Evolutionary conservation across 805 yeast species (phyloP), one percentile per base, ranked within the genome.

Genomic region (Myxozyma monticola): DNA sequence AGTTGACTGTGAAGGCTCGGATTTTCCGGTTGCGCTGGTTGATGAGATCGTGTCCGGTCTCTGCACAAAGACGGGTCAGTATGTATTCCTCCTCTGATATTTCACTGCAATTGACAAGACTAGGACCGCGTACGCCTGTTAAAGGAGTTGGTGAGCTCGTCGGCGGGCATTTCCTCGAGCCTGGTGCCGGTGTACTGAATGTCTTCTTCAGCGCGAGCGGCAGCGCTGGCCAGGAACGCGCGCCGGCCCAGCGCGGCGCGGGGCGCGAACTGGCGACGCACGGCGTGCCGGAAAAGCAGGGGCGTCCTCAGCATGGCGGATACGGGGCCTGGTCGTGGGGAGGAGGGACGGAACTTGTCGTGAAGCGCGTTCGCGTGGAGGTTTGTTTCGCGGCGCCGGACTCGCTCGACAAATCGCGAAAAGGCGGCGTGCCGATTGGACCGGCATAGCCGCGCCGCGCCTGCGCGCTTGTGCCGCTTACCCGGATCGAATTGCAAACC

Each of bases 1-100:
- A 87, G 71, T 88, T 88, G 67, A 88, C 82, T 42, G 95, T 87
- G 74, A 87, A 88, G 67, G 86, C 95, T 69, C 95, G 81, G 65
- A 87, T 82, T 68, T 85, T 71, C 51, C 63, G 61, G 21, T 49
- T 49, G 30, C 56, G 40, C 6, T 21, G 30, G 33, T 69, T 68
- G 31, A 39, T 31, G 21, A 54, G 42, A 22, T 54, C 57, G 8
- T 20, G 26, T 21, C 18, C 28, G 5, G 47, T 46, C 35, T 54
- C 57, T 50, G 34, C 3, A 21, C 21, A 22, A 17, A 25, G 15
- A 26, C 24, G 24, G n/a, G 9, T 41, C 14, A 33, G 36, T 14
- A 17, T 17, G 29, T 35, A 14, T 25, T 17, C 18, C 20, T n/a
- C n/a, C n/a, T n/a, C n/a, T n/a, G n/a, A n/a, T n/a, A n/a, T n/a